Conservation (phyloP, 108 stramenopile species). For the Nitzschia putrida region DNA sequence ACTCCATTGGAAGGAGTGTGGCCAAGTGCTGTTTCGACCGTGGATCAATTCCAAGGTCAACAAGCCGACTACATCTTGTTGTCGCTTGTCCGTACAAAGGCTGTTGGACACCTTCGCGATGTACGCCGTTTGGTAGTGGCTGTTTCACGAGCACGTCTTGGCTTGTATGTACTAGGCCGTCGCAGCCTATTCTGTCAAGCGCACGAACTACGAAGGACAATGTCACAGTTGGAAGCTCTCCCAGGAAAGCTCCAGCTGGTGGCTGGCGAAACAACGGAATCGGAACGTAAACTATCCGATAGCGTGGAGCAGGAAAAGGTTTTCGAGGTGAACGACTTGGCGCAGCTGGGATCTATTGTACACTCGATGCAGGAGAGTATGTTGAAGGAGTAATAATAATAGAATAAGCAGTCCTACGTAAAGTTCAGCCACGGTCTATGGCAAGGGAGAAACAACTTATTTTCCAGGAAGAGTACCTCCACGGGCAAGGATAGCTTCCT, state of each 20-base stretch:
- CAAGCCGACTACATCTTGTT: slow-evolving; percentile 95
- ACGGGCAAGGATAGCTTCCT: slow-evolving; percentile 59
- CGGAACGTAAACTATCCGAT: slow-evolving; percentile 54
- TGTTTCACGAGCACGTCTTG: slow-evolving; percentile 92
- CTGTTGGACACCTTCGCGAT: slow-evolving; percentile 94
- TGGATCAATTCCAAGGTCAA: slow-evolving; percentile 98
- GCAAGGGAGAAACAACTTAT: slow-evolving; percentile 1
- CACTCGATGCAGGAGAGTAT: slow-evolving; percentile 74
- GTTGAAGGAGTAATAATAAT: slow-evolving; percentile 7
- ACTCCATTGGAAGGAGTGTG: slow-evolving; percentile 76
- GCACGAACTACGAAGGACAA: slow-evolving; percentile 70
- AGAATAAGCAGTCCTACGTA: not conserved
- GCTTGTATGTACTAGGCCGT: slow-evolving; percentile 93
- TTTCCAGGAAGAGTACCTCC: slow-evolving; percentile 45
- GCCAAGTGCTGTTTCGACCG: slow-evolving; percentile 75
- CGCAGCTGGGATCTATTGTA: slow-evolving; percentile 76
- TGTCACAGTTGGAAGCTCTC: slow-evolving; percentile 60
- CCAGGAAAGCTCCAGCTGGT: slow-evolving; percentile 71
- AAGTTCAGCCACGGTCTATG: not conserved
- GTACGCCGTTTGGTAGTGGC: slow-evolving; percentile 96
- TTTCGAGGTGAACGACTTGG: slow-evolving; percentile 73
- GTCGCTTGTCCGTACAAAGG: slow-evolving; percentile 90
- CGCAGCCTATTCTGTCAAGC: slow-evolving; percentile 65
- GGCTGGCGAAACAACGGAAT: slow-evolving; percentile 60
- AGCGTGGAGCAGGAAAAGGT: slow-evolving; percentile 44